phyloP scores from a whole-genome alignment of 345 rosid species.

The Pistacia integerrima region DNA sequence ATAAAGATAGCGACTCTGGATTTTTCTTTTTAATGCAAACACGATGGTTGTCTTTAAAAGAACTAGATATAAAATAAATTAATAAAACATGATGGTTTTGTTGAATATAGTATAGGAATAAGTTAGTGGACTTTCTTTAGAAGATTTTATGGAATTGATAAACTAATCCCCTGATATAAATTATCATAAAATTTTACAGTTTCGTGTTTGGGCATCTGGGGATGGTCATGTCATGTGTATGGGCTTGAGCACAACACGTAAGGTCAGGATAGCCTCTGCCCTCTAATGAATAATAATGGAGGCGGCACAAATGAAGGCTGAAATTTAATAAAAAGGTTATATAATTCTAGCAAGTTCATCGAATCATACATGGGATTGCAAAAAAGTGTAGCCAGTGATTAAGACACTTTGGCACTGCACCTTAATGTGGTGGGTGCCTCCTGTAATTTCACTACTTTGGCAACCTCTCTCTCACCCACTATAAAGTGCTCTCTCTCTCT shows the following conservation, averaged over 20 bases:
- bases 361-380: neutral
- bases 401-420: conserved; percentile 25
- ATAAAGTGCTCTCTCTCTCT: conserved; percentile 9
- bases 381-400: conserved; percentile 14
- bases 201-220: neutral
- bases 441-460: conserved; percentile 21
- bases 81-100: neutral
- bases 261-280: conserved; percentile 1
- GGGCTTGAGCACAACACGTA: neutral
- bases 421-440: conserved; percentile 18
- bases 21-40: neutral
- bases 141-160: neutral
- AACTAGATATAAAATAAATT: neutral
- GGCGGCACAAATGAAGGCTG: conserved; percentile 29
- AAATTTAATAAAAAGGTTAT: conserved; percentile 1
- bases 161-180: neutral
- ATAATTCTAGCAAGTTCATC: conserved; percentile 12
- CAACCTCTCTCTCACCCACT: conserved; percentile 19
- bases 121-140: neutral
- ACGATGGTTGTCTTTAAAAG: neutral
- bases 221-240: neutral
- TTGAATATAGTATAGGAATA: neutral
- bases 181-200: neutral
- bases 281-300: conserved; percentile 23
- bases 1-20: neutral